A percentile compares a stretch with the other conserved stretches of the same genome.
phyloP scores from a whole-genome alignment of 179 eudicot species.

The Vitellaria paradoxa region DNA sequence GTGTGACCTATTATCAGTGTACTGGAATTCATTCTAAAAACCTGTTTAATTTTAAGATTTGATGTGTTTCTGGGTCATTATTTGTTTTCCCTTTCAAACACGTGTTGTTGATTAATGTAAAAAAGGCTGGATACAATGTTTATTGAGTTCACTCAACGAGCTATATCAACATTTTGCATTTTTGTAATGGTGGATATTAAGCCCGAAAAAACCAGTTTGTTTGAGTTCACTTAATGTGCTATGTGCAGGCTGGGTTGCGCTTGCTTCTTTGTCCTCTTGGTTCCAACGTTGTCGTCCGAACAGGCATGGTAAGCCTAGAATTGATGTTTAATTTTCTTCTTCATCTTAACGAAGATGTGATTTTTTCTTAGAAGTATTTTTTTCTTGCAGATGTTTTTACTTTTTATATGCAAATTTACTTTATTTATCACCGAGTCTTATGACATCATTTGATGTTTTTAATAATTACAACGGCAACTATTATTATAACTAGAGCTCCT shows the following conservation, averaged over 20 bases:
- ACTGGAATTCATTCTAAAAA: neutral
- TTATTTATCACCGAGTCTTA: neutral
- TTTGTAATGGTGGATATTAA: neutral
- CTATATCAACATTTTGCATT: neutral
- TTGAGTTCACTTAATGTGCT: neutral
- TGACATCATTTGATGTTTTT: neutral
- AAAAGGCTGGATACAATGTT: no score
- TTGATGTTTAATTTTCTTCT: neutral
- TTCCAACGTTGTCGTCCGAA: constrained; percentile 74
- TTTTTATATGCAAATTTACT: neutral
- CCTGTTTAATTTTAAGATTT: neutral
- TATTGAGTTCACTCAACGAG: no score
- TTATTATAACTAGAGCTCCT: no score
- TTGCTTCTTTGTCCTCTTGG: constrained; percentile 78
- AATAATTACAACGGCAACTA: neutral
- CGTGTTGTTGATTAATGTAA: no score
- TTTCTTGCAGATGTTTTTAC: neutral
- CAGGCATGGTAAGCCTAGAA: constrained; percentile 75
- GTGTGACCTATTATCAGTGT: neutral
- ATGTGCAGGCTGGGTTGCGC: constrained; percentile 69
- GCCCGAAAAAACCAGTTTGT: neutral
- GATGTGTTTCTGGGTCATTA: neutral
- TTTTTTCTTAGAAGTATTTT: neutral
- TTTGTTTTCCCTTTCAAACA: neutral
- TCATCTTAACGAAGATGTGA: neutral